Percentiles rank a stretch among this genome's conserved stretches.
Conservation (phyloP, 495 filamentous ascomycete species). For the Umbilicaria muhlenbergii region DNA sequence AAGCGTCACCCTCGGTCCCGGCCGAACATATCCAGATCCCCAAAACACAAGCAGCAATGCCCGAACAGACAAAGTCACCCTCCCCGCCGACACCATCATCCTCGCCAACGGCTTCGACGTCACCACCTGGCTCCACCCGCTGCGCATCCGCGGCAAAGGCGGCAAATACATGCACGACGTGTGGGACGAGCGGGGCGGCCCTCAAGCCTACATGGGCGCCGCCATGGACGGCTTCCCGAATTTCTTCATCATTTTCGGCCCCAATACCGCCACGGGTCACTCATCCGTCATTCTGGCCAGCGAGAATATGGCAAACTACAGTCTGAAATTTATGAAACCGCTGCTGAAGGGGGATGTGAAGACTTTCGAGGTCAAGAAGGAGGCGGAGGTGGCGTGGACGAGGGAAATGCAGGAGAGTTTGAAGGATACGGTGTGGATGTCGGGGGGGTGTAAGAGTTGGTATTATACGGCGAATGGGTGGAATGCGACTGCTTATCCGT, state of each 20-base stretch:
- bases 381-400: conserved; percentile 39
- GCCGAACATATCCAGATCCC: conserved; percentile 27
- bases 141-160: conserved; percentile 26
- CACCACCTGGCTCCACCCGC: conserved; percentile 25
- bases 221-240: conserved; percentile 54
- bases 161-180: conserved; percentile 33
- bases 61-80: conserved; percentile 19
- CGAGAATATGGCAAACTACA: conserved; percentile 42
- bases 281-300: conserved; percentile 41
- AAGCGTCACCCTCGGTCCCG: conserved; percentile 39
- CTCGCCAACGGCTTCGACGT: conserved; percentile 43
- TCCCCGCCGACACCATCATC: conserved; percentile 43
- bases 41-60: conserved; percentile 13
- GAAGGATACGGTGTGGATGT: conserved; percentile 36
- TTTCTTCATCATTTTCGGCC: conserved; percentile 52
- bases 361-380: conserved; percentile 30
- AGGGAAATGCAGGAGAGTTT: conserved; percentile 33
- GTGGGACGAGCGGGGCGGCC: conserved; percentile 37
- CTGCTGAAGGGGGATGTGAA: conserved; percentile 25
- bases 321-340: conserved; percentile 25
- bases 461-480: conserved; percentile 39
- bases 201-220: conserved; percentile 47
- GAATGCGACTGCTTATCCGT: conserved; percentile 47
- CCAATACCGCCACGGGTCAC: conserved; percentile 51
- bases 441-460: conserved; percentile 40